Evolutionary conservation across 2,329 filamentous ascomycete species (phyloP).

Genomic region (Rhinocladiella similis): DNA sequence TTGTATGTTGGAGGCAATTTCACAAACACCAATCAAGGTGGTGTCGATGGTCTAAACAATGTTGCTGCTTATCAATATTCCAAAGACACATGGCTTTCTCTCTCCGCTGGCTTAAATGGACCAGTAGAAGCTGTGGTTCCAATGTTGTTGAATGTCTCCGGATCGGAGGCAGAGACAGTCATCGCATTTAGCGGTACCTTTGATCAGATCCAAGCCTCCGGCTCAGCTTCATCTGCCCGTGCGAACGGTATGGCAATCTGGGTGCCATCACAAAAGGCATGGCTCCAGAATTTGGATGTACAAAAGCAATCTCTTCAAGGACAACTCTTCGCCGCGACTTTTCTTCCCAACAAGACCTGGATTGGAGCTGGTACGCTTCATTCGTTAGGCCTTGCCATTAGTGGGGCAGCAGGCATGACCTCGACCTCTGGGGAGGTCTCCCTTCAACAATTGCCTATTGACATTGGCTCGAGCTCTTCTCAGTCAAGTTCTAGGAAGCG

Average conservation of each 20-base stretch:
- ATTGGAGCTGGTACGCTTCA: conserved; percentile 82
- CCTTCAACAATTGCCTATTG: conserved; percentile 49
- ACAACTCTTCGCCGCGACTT: conserved; percentile 68
- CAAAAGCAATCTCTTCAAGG: conserved; percentile 69
- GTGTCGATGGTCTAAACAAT: conserved; percentile 61
- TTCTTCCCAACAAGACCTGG: conserved; percentile 58
- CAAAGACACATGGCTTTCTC: conserved; percentile 69
- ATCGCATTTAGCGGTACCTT: conserved; percentile 83
- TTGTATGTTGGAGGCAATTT: conserved; percentile 87
- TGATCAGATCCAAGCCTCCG: conserved; percentile 68
- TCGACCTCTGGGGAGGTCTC: conserved; percentile 35
- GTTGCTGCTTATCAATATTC: conserved; percentile 73
- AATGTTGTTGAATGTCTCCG: conserved; percentile 75
- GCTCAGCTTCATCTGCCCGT: conserved; percentile 58
- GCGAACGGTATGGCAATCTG: conserved; percentile 83
- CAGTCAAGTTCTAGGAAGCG: conserved; percentile 27
- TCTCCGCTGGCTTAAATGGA: conserved; percentile 86
- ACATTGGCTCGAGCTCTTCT: conserved; percentile 41
- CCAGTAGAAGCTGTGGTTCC: conserved; percentile 72
- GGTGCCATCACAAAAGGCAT: conserved; percentile 82
- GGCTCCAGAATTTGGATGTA: conserved; percentile 73
- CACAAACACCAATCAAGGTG: conserved; percentile 66
- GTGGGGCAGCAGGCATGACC: conserved; percentile 68
- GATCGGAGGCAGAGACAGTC: conserved; percentile 66
- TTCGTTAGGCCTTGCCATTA: conserved; percentile 71